These are phyloP conservation scores for Fusarium sp. DNA, from an alignment of 2,329 filamentous ascomycete genomes.

Conservation along the genomic window DNA sequence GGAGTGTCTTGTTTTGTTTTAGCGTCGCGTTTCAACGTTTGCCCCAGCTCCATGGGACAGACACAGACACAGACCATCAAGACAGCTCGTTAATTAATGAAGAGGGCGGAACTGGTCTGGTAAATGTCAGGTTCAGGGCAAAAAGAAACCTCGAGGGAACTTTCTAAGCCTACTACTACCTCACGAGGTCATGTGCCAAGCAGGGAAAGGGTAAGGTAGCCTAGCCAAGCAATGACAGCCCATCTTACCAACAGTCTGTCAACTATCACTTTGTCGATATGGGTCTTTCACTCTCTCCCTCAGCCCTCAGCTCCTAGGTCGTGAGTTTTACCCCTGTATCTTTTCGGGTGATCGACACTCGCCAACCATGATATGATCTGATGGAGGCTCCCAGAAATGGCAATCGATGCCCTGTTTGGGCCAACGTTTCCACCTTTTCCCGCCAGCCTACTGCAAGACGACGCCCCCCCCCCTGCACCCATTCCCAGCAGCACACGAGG, in stretches of 20 bases:
- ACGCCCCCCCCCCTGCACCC: background rate
- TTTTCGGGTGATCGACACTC: constrained; percentile 8
- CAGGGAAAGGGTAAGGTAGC: no score
- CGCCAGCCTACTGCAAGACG: background rate
- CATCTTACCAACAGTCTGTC: background rate
- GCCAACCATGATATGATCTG: constrained; percentile 1
- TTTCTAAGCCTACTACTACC: background rate
- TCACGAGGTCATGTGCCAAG: background rate
- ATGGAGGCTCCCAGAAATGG: background rate
- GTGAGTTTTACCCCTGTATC: background rate
- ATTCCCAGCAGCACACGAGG: background rate
- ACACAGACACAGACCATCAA: background rate
- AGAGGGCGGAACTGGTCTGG: background rate
- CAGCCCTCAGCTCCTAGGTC: background rate
- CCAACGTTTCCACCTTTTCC: background rate
- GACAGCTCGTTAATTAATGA: background rate
- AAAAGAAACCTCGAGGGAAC: background rate
- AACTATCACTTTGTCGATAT: background rate
- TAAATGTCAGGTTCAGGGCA: background rate
- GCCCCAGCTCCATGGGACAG: background rate
- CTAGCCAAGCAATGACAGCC: background rate
- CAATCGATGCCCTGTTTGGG: background rate
- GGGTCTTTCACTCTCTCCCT: background rate
- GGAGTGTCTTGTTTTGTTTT: background rate
- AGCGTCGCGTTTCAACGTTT: background rate